These are phyloP conservation scores for Pseudocercospora musae DNA, from an alignment of 2,329 filamentous ascomycete species.

Conservation along the genomic window DNA sequence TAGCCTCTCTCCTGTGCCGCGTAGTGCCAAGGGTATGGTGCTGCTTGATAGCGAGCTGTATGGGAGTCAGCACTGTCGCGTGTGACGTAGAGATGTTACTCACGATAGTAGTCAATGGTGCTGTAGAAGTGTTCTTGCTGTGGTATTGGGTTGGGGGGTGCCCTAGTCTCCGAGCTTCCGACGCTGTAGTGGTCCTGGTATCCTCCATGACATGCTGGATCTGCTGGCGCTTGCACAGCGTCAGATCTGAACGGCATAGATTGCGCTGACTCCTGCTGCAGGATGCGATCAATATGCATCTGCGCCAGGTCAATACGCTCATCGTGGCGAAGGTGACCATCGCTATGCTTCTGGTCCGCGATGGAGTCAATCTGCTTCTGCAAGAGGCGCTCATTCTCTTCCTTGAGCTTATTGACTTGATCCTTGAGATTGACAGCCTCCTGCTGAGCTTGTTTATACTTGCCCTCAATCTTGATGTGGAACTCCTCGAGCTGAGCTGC, in stretches of 20 bases:
- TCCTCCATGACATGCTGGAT: background rate
- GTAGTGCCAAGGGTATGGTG: background rate
- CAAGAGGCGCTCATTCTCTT: background rate
- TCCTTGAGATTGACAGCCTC: background rate
- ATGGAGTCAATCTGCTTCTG: background rate
- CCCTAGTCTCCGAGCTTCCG: background rate
- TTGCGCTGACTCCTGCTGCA: background rate
- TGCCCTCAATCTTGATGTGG: background rate
- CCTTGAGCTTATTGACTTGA: background rate
- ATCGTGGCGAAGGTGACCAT: background rate
- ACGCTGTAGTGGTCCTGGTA: background rate
- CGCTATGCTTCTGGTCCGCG: background rate
- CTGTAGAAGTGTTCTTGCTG: background rate
- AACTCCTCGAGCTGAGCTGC: background rate
- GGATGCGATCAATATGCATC: background rate
- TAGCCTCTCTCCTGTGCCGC: background rate
- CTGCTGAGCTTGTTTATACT: background rate
- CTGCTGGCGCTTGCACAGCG: background rate
- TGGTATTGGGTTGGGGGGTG: background rate
- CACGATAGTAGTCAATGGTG: background rate
- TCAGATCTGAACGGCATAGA: background rate
- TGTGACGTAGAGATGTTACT: background rate
- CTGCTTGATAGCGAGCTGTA: background rate
- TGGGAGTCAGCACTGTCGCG: background rate
- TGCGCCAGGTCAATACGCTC: background rate